phyloP scores from a whole-genome alignment of 371 early-diverging fungal species.

The Mucor racemosus region DNA sequence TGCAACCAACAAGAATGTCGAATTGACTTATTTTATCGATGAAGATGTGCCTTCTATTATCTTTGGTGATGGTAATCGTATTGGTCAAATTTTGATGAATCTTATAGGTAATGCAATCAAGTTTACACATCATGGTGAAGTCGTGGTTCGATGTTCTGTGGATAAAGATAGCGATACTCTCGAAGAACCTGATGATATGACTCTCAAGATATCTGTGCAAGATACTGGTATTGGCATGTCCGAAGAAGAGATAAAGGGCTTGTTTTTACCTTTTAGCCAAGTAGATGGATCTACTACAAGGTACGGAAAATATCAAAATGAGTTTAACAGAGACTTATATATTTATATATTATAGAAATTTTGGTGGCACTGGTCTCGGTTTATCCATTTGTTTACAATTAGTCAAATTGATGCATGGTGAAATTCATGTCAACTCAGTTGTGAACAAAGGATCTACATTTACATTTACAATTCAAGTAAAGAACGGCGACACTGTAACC shows the following conservation, averaged over 20 bases:
- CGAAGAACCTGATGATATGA: conserved; percentile 26
- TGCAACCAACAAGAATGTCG: conserved; percentile 58
- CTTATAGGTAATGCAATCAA: conserved; percentile 52
- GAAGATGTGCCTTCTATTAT: conserved; percentile 37
- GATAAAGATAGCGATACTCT: not conserved
- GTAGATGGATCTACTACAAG: conserved; percentile 63
- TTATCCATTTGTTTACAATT: conserved; percentile 62
- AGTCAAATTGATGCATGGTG: conserved; percentile 61
- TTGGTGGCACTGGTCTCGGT: conserved; percentile 72
- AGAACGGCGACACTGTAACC: conserved; percentile 37
- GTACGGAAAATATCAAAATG: conserved; percentile 11
- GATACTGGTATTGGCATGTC: conserved; percentile 60
- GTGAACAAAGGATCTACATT: conserved; percentile 60
- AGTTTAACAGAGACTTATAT: no score
- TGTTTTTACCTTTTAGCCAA: conserved; percentile 64
- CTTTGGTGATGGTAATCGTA: conserved; percentile 57
- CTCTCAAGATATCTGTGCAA: conserved; percentile 41
- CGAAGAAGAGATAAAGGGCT: conserved; percentile 51
- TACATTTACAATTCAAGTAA: conserved; percentile 50
- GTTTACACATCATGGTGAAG: conserved; percentile 62
- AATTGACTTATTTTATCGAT: conserved; percentile 55
- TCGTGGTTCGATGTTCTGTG: conserved; percentile 49
- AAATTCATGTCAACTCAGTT: conserved; percentile 53
- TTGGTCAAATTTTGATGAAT: conserved; percentile 53
- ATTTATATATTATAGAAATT: conserved; percentile 27